These are phyloP conservation scores for Heliocybe sulcata DNA, from an alignment of 1,284 basidiomycete species.

Conservation along the genomic window DNA sequence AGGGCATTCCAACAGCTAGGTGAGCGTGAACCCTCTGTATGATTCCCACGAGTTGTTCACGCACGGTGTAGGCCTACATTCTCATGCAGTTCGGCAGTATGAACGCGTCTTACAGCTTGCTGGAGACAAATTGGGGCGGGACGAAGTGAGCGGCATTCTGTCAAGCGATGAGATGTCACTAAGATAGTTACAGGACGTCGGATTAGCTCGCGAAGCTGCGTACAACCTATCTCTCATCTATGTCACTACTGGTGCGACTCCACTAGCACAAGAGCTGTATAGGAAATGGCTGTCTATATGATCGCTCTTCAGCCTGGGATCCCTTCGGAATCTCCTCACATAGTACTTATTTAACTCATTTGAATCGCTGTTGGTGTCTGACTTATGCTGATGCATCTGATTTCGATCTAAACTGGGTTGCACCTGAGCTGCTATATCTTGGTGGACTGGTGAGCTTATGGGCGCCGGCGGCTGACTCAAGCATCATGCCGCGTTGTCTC, in stretches of 20 bases:
- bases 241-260: conserved; percentile 65
- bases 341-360: too few relatives aligned
- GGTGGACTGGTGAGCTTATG: too few relatives aligned
- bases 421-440: too few relatives aligned
- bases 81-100: conserved; percentile 81
- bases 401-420: too few relatives aligned
- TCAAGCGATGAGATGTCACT: not conserved
- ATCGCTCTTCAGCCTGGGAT: too few relatives aligned
- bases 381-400: too few relatives aligned
- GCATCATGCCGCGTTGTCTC: too few relatives aligned
- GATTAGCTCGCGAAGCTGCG: conserved; percentile 67
- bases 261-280: conserved; percentile 59
- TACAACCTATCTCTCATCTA: conserved; percentile 86
- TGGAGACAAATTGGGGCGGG: conserved; percentile 22
- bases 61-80: conserved; percentile 53
- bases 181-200: conserved; percentile 27
- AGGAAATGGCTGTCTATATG: conserved; percentile 63
- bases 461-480: too few relatives aligned
- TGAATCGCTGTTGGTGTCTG: too few relatives aligned
- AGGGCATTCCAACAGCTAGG: conserved; percentile 88
- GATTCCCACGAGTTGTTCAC: conserved; percentile 2
- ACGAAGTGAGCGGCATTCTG: conserved; percentile 10
- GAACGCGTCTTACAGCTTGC: conserved; percentile 64
- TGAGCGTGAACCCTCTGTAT: conserved; percentile 22
- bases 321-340: too few relatives aligned